Evolutionary conservation across 2,329 filamentous ascomycete genomes (phyloP), one percentile per base, ranked within the genome.

Genomic region (Penicillium brevicompactum): DNA sequence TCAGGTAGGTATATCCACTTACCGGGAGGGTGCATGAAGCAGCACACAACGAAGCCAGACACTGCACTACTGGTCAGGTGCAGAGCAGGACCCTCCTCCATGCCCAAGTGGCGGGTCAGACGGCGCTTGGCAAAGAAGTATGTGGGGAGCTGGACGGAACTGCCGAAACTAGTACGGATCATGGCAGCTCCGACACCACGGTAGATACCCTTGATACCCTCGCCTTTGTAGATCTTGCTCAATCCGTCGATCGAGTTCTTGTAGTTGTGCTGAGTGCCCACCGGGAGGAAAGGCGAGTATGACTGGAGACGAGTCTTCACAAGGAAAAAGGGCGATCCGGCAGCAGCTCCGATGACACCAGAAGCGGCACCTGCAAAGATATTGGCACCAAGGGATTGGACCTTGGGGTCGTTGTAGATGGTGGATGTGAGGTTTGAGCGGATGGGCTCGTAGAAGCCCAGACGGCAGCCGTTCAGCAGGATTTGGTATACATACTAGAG

Each of bases 371-470:
- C 94, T 53, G 91, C 89, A 72, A 97, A 88, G 80, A 99, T 91
- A 78, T 99, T 99, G 76, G 97, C 84, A 34, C 86, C 89, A 55
- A 97, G 83, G 64, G 87, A 93, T 75, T 99, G 94, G 27, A 87
- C 83, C n/a, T 82, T 81, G 31, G 84, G 72, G 72, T 95, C 88
- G 58, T 84, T 82, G 76, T 91, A 89, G 53, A 96, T 74, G 47
- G 90, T 77, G 5, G 78, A 81, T 1, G 91, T 87, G 43, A 96
- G 72, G 21, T 80, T 82, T 46, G 85, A 82, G 70, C 94, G 91
- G 77, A 97, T 85, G 5, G 94, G 94, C 73, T 99, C 94, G 81
- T 99, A 99, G 82, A 99, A 97, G 58, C 94, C 92, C 52, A 99
- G 81, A 52, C 94, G 91, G 77, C 92, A 99, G 68, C 94, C 94